A percentile compares a stretch with the other conserved stretches of the same genome.
Conservation (phyloP, 768 basidiomycete species). For the Mycena vulgaris region DNA sequence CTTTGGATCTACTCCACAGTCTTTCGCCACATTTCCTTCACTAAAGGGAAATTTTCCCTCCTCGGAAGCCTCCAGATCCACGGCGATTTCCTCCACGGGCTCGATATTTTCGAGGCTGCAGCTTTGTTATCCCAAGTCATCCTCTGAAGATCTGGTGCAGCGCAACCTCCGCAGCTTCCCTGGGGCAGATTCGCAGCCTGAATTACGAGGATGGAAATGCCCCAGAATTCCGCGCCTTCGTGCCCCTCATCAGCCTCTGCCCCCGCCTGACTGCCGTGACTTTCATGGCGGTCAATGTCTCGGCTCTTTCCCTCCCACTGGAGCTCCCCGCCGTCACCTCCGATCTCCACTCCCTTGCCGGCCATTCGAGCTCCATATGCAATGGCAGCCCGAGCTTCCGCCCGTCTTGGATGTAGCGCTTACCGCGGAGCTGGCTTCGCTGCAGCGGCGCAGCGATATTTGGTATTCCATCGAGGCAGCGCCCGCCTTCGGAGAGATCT, state of each 20-base stretch:
- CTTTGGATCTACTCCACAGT: not conserved
- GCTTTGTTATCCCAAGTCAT: conserved; percentile 4
- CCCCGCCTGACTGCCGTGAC: not conserved
- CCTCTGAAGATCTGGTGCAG: not conserved
- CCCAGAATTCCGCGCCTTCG: not conserved
- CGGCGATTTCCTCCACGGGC: not conserved
- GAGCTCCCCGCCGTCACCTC: not conserved
- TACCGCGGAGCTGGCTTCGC: too few species aligned
- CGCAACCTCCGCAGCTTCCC: conserved; percentile 4
- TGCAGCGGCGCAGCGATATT: too few species aligned
- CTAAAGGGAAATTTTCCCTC: not conserved
- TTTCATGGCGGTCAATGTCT: not conserved
- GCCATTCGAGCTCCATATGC: conserved; percentile 1
- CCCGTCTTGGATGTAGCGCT: too few species aligned
- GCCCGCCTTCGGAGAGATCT: too few species aligned
- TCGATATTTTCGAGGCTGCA: conserved; percentile 16
- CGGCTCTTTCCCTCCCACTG: not conserved
- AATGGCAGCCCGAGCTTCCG: too few species aligned
- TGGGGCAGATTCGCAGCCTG: conserved; percentile 16
- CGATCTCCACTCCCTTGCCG: not conserved
- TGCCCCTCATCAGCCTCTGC: not conserved
- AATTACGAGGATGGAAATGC: conserved; percentile 11
- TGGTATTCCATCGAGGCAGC: too few species aligned
- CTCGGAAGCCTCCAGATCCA: conserved; percentile 1
- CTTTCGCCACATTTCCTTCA: not conserved